Percentiles rank a stretch among this genome's conserved stretches.
These are phyloP conservation scores for Xylariales sp. DNA, from an alignment of 2,329 filamentous ascomycete genomes.

Conservation along the genomic window DNA sequence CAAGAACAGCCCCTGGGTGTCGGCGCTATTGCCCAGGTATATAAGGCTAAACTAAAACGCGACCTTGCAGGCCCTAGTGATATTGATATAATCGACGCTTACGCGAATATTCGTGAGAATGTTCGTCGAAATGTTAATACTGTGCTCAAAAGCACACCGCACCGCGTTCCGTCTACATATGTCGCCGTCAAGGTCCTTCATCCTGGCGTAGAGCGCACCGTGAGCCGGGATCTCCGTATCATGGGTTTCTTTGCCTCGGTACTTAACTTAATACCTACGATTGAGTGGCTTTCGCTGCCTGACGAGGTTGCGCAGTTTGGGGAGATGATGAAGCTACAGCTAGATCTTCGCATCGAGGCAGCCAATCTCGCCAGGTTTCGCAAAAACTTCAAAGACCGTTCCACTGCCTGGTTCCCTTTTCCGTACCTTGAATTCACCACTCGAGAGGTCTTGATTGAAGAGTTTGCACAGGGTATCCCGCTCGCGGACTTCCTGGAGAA, in stretches of 20 bases:
- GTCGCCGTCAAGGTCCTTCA: conserved; percentile 97
- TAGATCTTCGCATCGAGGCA: conserved; percentile 94
- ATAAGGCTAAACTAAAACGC: conserved; percentile 90
- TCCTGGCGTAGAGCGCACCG: conserved; percentile 87
- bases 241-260: conserved; percentile 90
- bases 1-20: conserved; percentile 89
- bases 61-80: conserved; percentile 75
- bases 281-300: conserved; percentile 96
- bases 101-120: conserved; percentile 71
- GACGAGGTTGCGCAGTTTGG: conserved; percentile 95
- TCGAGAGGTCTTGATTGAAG: conserved; percentile 90
- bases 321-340: conserved; percentile 98
- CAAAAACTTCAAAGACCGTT: conserved; percentile 87
- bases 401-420: conserved; percentile 96
- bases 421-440: conserved; percentile 94
- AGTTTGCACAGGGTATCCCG: conserved; percentile 95
- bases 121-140: conserved; percentile 86
- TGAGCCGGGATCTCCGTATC: conserved; percentile 90
- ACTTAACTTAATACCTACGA: conserved; percentile 89
- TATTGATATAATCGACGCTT: conserved; percentile 64
- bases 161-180: conserved; percentile 87
- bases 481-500: conserved; percentile 90
- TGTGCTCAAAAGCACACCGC: conserved; percentile 86
- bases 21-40: conserved; percentile 96
- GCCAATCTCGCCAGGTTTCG: conserved; percentile 91